Base-by-base conservation (phyloP, 345 rosid genomes). In the Gossypium australe region DNA sequence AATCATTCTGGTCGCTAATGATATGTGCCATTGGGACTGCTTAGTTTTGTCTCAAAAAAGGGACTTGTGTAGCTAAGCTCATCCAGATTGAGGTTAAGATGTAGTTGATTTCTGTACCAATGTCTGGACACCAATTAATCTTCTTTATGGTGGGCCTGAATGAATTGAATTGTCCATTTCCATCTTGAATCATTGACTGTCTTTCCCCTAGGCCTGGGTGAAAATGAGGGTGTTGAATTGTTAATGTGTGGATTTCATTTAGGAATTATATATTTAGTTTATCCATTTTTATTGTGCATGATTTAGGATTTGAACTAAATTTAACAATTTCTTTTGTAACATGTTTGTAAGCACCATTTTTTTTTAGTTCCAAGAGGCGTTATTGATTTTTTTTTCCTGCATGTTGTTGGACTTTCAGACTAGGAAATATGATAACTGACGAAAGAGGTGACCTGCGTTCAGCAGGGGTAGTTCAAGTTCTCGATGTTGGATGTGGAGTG, bases 401-500 rank as follows among this genome's bases (percentile, higher is more conserved):
- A 3, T 34, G 29, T 67, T 80, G 43, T 49, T 61, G 55, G 49
- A 41, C 25, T 61, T 14, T 67, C 83, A 94, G 99, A 89, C 78
- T 95, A 77, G 99, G 97, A 45, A 86, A 82, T 72, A 89, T 93
- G 96, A 83, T 72, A 29, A 93, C 98, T 77, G 78, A 84, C 60
- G 93, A 90, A 74, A 86, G 78, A 17, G 97, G 98, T 65, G 97
- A 95, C 83, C 89, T 95, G 41, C 85, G 81, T 73, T 89, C 97
- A 70, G 96, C 90, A 18, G 99, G 98, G 9, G 92, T 95, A 22
- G 86, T 80, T 73, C 97, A 93, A 81, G 94, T 90, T 73, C 89
- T 95, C 71, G 98, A 93, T 68, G 91, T 93, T 84, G 99, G 99
- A 60, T 95, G 98, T 81, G 99, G 99, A 24, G 99, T 95, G 79